Percentiles rank a stretch among this genome's conserved stretches.
These are phyloP conservation scores for Hygrophila difformis DNA, from an alignment of 257 asterid species.

Conservation along the genomic window DNA sequence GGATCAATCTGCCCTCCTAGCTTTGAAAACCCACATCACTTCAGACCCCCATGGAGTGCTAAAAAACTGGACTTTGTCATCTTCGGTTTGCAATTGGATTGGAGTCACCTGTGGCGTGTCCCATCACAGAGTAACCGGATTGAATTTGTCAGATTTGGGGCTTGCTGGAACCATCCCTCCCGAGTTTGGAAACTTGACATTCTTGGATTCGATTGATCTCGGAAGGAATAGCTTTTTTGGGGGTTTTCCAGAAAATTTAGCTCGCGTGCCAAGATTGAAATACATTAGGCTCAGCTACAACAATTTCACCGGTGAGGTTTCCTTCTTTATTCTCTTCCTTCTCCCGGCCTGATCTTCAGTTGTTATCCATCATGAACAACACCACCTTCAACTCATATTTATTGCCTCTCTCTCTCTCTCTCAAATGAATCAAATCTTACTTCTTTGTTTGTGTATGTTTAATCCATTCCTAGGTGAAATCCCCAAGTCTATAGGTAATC, in stretches of 20 bases:
- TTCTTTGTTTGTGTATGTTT: neutral
- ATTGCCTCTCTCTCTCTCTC: neutral
- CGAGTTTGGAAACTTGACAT: too few relatives aligned
- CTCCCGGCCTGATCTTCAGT: neutral
- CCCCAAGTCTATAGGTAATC: conserved; percentile 12
- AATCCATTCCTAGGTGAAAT: conserved; percentile 5
- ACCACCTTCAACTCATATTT: neutral
- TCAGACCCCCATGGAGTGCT: neutral
- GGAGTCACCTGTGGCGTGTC: conserved; percentile 20
- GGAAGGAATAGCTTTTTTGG: neutral
- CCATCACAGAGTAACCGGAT: conserved; percentile 12
- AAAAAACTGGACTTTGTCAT: conserved; percentile 1
- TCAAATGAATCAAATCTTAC: too few relatives aligned
- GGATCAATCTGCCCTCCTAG: conserved; percentile 11
- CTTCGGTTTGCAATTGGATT: conserved; percentile 22
- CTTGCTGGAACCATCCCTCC: too few relatives aligned
- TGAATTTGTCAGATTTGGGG: conserved; percentile 10
- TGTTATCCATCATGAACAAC: neutral
- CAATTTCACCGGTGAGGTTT: neutral
- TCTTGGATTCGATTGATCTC: conserved; percentile 12
- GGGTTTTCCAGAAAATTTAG: neutral
- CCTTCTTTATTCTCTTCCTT: neutral
- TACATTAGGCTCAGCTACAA: neutral
- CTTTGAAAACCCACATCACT: conserved; percentile 6
- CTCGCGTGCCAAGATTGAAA: neutral